Percentiles rank a stretch among this genome's conserved stretches.
These are phyloP conservation scores for Phascolomyces articulosus DNA, from an alignment of 371 early-diverging fungal genomes.

Conservation along the genomic window DNA sequence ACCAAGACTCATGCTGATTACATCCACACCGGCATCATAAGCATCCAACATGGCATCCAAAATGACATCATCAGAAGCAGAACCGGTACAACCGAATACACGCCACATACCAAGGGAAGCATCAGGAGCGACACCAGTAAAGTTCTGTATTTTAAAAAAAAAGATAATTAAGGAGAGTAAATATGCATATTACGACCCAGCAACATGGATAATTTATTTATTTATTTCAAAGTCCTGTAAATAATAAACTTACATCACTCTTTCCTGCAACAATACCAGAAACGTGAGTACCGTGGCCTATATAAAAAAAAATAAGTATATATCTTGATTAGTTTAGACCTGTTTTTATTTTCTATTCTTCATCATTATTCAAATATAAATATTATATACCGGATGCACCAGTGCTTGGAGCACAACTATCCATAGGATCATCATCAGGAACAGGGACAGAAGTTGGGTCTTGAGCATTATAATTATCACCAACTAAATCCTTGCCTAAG, in stretches of 20 bases:
- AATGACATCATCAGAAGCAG: constrained; percentile 59
- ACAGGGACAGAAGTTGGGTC: constrained; percentile 26
- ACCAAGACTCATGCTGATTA: constrained; percentile 72
- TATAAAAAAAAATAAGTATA: not conserved
- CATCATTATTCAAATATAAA: not conserved
- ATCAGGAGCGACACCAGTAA: constrained; percentile 67
- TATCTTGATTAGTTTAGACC: not conserved
- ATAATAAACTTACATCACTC: constrained; percentile 28
- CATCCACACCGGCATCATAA: constrained; percentile 54
- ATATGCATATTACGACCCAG: no score
- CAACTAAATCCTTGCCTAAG: constrained; percentile 66
- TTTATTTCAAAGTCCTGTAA: not conserved
- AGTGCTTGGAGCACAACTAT: constrained; percentile 39
- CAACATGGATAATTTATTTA: no score
- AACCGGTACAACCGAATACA: constrained; percentile 65
- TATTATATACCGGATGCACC: constrained; percentile 31
- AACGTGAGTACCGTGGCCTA: constrained; percentile 70
- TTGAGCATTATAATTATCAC: constrained; percentile 39
- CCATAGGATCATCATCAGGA: constrained; percentile 41
- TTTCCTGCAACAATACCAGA: constrained; percentile 69
- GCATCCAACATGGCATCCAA: constrained; percentile 65
- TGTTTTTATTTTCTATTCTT: no score
- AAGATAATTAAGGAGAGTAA: not conserved
- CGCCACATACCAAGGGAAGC: constrained; percentile 59
- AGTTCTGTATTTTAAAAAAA: constrained; percentile 22